Evolutionary conservation across 2,329 filamentous ascomycete species (phyloP), one percentile per base, ranked within the genome.

Genomic region (Colletotrichum chrysophilum): DNA sequence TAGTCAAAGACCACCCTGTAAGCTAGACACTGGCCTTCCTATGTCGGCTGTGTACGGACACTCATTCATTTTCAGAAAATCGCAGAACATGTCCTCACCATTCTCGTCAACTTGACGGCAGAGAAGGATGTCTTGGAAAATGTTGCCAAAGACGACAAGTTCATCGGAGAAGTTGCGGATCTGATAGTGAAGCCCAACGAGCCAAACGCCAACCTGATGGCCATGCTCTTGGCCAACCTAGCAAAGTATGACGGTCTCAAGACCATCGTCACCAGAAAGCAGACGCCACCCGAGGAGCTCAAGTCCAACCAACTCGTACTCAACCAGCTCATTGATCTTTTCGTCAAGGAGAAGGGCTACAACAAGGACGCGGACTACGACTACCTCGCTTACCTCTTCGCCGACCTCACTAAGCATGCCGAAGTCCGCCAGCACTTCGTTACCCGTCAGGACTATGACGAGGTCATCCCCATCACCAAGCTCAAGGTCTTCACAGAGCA

Each of bases 401-500:
- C 97, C 55, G 96, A 99, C 83, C 89, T 99, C 12, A 94, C 96
- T 66, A 98, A 96, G 85, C 93, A 96, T 80, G 88, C 92, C 43
- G 91, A 94, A 78, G 92, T 96, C 24, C 91, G 95, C 34, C 88
- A 91, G 66, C 95, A 97, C 86, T 94, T 98, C 78, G 89, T 95
- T 7, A 90, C 89, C 16, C 88, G 91, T 70, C 94, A 97, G 82
- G 86, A 91, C 2, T 96, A 97, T 83, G 96, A 98, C 82, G 88
- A 87, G 2, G 91, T 98, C 16, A 92, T 98, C n/a, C 97, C 97
- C 3, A 88, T 98, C 64, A 95, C 94, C 65, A 98, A 98, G 87
- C 89, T 99, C 77, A 94, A 94, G 76, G 96, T 98, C 75, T 98
- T 98, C 84, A 98, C 97, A 2, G 95, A 98, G 84, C 95, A 98